These are phyloP conservation scores for Zygnema cylindricum DNA, from an alignment of 139 green algal genomes.

Conservation along the genomic window DNA sequence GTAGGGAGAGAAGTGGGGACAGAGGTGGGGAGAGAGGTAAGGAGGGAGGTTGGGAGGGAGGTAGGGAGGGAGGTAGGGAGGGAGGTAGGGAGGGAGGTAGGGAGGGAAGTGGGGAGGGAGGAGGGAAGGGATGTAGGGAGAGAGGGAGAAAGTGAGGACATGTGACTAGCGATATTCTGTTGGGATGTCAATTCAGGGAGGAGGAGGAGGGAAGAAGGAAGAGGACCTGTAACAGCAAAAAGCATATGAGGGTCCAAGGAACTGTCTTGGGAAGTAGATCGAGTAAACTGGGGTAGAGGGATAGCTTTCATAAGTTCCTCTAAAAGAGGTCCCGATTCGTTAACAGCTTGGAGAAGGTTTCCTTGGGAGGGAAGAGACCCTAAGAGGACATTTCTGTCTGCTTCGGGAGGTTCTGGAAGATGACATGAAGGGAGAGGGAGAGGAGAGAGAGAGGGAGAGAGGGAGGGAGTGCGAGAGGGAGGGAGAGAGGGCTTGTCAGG, in stretches of 20 bases:
- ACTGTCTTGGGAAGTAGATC: background rate
- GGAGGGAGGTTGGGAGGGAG: background rate
- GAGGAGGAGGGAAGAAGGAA: background rate
- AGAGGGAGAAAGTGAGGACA: background rate
- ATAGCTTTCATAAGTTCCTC: background rate
- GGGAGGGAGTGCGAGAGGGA: background rate
- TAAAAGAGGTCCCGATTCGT: background rate
- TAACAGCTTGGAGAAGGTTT: background rate
- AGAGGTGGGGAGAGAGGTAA: background rate
- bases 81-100: no score
- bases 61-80: background rate
- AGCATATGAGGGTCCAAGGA: background rate
- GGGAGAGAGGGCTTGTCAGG: background rate
- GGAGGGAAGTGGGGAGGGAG: no score
- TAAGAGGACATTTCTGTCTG: background rate
- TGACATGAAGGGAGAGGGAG: background rate
- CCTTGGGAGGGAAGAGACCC: background rate
- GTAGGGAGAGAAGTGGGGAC: constrained; percentile 10
- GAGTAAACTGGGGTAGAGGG: background rate
- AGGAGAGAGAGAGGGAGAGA: background rate
- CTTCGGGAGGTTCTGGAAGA: background rate
- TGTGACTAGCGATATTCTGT: no score
- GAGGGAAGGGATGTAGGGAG: background rate
- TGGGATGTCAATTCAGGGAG: no score
- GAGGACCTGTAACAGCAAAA: background rate